Evolutionary conservation across 2,329 filamentous ascomycete species (phyloP).

Genomic region (Pyrenochaeta sp.): DNA sequence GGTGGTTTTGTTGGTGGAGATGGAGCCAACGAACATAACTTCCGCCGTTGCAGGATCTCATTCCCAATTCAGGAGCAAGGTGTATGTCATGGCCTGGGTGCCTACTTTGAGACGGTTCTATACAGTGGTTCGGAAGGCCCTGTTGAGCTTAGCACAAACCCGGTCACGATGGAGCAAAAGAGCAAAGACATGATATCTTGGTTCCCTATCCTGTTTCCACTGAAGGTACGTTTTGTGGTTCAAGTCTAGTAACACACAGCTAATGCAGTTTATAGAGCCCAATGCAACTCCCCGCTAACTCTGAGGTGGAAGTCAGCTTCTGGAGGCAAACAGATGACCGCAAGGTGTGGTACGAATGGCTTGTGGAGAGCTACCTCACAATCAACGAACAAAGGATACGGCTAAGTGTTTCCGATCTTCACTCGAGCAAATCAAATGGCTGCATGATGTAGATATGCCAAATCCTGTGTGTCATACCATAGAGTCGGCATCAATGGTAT

Average conservation of each 20-base stretch:
- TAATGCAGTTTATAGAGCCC: constrained; percentile 69
- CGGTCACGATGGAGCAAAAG: constrained; percentile 89
- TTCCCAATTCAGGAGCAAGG: constrained; percentile 83
- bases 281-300: constrained; percentile 82
- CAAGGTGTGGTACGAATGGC: constrained; percentile 99
- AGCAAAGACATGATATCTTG: constrained; percentile 98
- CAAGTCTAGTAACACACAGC: background rate
- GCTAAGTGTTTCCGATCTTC: constrained; percentile 60
- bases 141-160: constrained; percentile 91
- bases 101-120: constrained; percentile 96
- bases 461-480: too few species aligned
- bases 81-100: constrained; percentile 87
- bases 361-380: constrained; percentile 82
- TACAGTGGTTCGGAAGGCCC: constrained; percentile 69
- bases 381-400: constrained; percentile 70
- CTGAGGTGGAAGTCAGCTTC: constrained; percentile 90
- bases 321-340: constrained; percentile 95
- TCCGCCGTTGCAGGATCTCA: constrained; percentile 76
- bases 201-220: constrained; percentile 98
- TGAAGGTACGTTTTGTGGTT: constrained; percentile 71
- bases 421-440: constrained; percentile 50
- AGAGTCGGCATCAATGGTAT: too few species aligned
- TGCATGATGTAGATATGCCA: constrained; percentile 48
- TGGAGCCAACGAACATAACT: constrained; percentile 90
- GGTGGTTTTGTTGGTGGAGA: constrained; percentile 78